These are phyloP conservation scores for Penicillium sp. DNA, from an alignment of 2,329 filamentous ascomycete species.

Conservation along the genomic window DNA sequence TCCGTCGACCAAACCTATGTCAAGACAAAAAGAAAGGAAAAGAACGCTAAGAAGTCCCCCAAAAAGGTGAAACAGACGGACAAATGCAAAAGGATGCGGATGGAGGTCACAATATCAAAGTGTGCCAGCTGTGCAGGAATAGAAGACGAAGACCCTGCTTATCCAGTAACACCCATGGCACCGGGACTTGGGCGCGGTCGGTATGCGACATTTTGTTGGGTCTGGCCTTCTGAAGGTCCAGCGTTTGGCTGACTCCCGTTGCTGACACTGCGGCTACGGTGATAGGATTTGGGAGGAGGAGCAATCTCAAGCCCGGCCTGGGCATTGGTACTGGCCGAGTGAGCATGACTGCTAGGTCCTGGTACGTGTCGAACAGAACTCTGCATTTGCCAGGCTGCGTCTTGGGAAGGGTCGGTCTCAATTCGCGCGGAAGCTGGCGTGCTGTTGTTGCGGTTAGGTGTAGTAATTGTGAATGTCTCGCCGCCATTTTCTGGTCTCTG, in stretches of 20 bases:
- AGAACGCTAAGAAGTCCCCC: slow-evolving; percentile 34
- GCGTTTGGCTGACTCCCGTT: slow-evolving; percentile 34
- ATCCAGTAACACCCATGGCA: slow-evolving; percentile 44
- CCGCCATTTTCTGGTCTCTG: slow-evolving; percentile 55
- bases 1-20: slow-evolving; percentile 34
- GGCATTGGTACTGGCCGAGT: slow-evolving; percentile 30
- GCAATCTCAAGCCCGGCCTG: slow-evolving; percentile 29
- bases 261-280: slow-evolving; percentile 39
- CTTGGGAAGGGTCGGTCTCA: slow-evolving; percentile 80
- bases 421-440: slow-evolving; percentile 63
- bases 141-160: slow-evolving; percentile 15
- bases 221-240: slow-evolving; percentile 30
- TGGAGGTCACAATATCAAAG: slow-evolving; percentile 18
- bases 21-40: slow-evolving; percentile 22
- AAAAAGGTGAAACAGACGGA: slow-evolving; percentile 17
- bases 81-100: slow-evolving; percentile 15
- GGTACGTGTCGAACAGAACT: slow-evolving; percentile 76
- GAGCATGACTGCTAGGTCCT: slow-evolving; percentile 42
- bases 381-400: slow-evolving; percentile 75
- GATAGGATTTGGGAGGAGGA: slow-evolving; percentile 27
- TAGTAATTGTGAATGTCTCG: slow-evolving; percentile 53
- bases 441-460: slow-evolving; percentile 42
- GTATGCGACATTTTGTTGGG: slow-evolving; percentile 39
- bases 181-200: slow-evolving; percentile 39
- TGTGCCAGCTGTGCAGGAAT: slow-evolving; percentile 23